phyloP scores from a whole-genome alignment of 2,329 filamentous ascomycete genomes.

The Akanthomyces muscarius region DNA sequence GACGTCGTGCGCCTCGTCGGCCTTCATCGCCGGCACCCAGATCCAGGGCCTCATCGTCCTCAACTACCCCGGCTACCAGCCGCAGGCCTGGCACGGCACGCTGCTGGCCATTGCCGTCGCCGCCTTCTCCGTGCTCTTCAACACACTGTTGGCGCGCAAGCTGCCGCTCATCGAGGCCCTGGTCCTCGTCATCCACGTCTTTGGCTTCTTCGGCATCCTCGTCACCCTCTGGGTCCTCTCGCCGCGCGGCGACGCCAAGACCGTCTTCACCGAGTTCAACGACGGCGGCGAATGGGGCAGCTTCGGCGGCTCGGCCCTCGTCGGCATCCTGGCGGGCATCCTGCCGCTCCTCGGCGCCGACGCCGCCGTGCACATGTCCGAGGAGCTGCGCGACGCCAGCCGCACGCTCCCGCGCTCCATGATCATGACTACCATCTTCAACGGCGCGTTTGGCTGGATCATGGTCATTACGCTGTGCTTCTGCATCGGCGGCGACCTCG shows the following conservation, averaged over 20 bases:
- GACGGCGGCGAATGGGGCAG: conserved; percentile 32
- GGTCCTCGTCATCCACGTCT: conserved; percentile 39
- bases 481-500: conserved; percentile 32
- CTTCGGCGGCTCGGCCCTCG: conserved; percentile 32
- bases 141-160: conserved; percentile 37
- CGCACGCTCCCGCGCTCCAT: conserved; percentile 31
- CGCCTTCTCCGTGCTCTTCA: conserved; percentile 38
- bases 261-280: conserved; percentile 30
- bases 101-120: conserved; percentile 41
- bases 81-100: conserved; percentile 40
- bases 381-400: conserved; percentile 33
- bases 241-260: conserved; percentile 24
- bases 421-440: conserved; percentile 29
- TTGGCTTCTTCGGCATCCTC: conserved; percentile 28
- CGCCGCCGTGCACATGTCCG: conserved; percentile 31
- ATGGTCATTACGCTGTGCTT: conserved; percentile 35
- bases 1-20: conserved; percentile 34
- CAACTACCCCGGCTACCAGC: conserved; percentile 32
- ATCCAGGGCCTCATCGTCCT: conserved; percentile 42
- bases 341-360: conserved; percentile 32
- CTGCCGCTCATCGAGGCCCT: conserved; percentile 41
- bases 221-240: conserved; percentile 36
- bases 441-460: conserved; percentile 31
- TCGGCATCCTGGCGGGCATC: conserved; percentile 36
- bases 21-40: conserved; percentile 41